Evolutionary conservation across 495 filamentous ascomycete species (phyloP).

Genomic region (Podospora pseudopauciseta): DNA sequence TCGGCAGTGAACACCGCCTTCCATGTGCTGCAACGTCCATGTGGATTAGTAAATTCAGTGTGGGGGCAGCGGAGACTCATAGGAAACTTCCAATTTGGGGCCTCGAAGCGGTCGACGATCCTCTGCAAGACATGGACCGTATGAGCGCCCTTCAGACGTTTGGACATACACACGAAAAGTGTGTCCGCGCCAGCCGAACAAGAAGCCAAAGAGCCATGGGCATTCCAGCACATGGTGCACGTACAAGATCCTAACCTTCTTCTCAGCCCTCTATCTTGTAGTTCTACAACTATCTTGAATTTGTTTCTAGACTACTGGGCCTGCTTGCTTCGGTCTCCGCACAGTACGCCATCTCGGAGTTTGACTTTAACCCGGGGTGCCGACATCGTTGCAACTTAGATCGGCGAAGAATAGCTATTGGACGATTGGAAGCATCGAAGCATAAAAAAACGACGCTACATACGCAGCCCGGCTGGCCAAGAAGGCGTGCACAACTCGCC

Average conservation of each 20-base stretch:
- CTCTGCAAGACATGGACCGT: slow-evolving; percentile 1
- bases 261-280: neutral
- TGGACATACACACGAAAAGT: neutral
- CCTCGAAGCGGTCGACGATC: slow-evolving; percentile 1
- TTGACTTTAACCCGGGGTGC: slow-evolving; percentile 2
- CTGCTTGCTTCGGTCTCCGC: neutral
- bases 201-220: neutral
- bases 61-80: neutral
- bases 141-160: neutral
- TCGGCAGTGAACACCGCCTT: neutral
- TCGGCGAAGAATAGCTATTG: neutral
- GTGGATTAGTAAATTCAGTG: neutral
- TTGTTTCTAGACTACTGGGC: neutral
- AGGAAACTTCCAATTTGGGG: neutral
- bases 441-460: neutral
- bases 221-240: neutral
- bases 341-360: slow-evolving; percentile 1
- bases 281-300: neutral
- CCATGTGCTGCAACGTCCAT: neutral
- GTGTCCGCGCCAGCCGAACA: neutral
- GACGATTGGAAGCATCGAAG: neutral
- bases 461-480: neutral
- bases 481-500: neutral
- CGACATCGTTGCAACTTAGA: slow-evolving; percentile 5
- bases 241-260: neutral